Base-by-base conservation (phyloP, 2,329 filamentous ascomycete genomes). In the Shiraia bambusicola region DNA sequence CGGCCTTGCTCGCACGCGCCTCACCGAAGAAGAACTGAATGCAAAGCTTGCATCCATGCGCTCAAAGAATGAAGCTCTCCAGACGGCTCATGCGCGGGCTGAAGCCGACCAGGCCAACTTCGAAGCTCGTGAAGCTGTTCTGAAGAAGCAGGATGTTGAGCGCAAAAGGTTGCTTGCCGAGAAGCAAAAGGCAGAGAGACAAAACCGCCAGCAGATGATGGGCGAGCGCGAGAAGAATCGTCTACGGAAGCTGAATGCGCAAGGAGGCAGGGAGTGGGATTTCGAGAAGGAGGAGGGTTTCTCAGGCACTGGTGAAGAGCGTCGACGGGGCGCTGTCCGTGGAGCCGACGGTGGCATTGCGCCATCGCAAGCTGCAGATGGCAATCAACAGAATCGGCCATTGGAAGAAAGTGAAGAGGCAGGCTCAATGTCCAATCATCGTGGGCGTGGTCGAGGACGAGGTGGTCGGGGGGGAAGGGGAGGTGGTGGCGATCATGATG, bases 91-190 rank as follows among this genome's bases (percentile, higher is more conserved):
- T 58, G 79, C 78, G 1, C 76, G 81, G 17, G 81, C 82, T n/a
- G 80, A 86, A 69, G 81, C 81, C n/a, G 83, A 87, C 51, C 76
- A 79, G 39, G 81, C 81, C 3, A 78, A 76, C 0, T 86, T 84
- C 59, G 75, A 81, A 29, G 76, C 82, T 42, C 75, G 82, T n/a
- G 83, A 86, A 58, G 77, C 78, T 25, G 68, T 80, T 8, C 77
- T 80, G 0, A 75, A 76, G 15, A 72, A 76, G 51, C 76, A 80
- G 33, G 63, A 67, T 12, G 60, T 64, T 9, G 65, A 70, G 50
- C 59, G 63, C 41, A 70, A 77, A 47, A 67, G 65, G 42, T 40
- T 58, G 5, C 45, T 42, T 1, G 59, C 58, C 0, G 63, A 66
- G 45, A 52, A 59, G 26, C 59, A 65, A 41, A 74, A 75, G 37